Evolutionary conservation across 2,329 filamentous ascomycete species (phyloP).

Genomic region (Neofusicoccum parvum): DNA sequence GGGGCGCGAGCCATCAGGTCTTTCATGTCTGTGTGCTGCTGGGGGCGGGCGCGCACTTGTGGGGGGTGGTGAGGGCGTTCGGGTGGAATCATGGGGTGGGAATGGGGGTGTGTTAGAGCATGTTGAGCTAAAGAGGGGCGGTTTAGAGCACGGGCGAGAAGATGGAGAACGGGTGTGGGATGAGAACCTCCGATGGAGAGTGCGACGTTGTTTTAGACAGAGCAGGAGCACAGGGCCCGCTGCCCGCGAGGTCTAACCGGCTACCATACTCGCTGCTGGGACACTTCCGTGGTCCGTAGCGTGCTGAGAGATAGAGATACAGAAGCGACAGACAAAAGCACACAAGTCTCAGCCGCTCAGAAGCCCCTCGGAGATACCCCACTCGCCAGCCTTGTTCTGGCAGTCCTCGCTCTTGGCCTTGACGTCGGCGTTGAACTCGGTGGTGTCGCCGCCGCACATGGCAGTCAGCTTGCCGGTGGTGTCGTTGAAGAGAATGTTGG

Average conservation of each 20-base stretch:
- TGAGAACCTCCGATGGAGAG: no score
- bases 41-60: conserved; percentile 30
- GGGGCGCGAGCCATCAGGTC: conserved; percentile 52
- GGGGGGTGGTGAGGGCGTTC: conserved; percentile 36
- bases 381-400: conserved; percentile 1
- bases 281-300: no score
- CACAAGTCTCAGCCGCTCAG: neutral
- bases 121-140: neutral
- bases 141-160: neutral
- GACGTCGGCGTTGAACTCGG: conserved; percentile 10
- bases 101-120: neutral
- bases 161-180: neutral
- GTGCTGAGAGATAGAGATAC: neutral
- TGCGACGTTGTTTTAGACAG: no score
- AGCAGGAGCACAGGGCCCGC: no score
- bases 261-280: no score
- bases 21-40: conserved; percentile 49
- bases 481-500: conserved; percentile 17
- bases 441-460: conserved; percentile 4
- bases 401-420: conserved; percentile 1
- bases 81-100: conserved; percentile 6
- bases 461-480: conserved; percentile 10
- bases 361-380: conserved; percentile 1
- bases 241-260: no score
- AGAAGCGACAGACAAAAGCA: neutral